Evolutionary conservation across 805 yeast genomes (phyloP), one percentile per base, ranked within the genome.

Genomic region (Hanseniaspora hatyaiensis): DNA sequence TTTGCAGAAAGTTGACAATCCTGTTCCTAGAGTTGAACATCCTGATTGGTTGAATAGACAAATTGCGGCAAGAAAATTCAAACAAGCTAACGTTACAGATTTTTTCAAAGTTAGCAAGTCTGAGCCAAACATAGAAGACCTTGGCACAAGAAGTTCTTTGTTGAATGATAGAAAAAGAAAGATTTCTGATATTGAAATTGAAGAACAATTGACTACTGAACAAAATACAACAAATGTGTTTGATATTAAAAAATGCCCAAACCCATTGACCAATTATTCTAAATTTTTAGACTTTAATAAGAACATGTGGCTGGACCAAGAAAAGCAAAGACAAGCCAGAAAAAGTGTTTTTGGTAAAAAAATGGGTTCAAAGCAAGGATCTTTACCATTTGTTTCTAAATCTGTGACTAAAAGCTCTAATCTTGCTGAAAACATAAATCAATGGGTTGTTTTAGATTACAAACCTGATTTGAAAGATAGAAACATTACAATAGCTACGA

Each of bases 11-110:
- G 75, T 89, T 15, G 65, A 69, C 12, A 94, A 92, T 57, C 99
- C 99, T 0, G 96, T 94, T 37, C 96, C 96, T 4, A 70, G 96
- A 55, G 89, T 94, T 6, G 75, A 75, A 3, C 96, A 89, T 58
- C 99, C 99, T 0, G 92, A 81, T 26, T 92, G 99, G 99, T 68
- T 92, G 49, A 73, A 71, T 51, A 78, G 72, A 54, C 74, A 73
- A 51, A 77, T 89, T 47, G 70, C 72, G 2, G 65, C 65, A 5
- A 74, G 69, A 48, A 76, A 77, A 47, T 70, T 74, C 57, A 83
- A 83, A 57, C 97, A 89, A 62, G 69, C 78, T 2, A 74, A 77
- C 0, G 65, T 89, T 41, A 71, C 1, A 65, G 65, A 2, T 83
- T 82, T 59, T 80, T 87, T 54, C 55, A 63, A 8, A 65, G 66